These are phyloP conservation scores for Bipolaris oryzae DNA, from an alignment of 2,329 filamentous ascomycete species.

Conservation along the genomic window DNA sequence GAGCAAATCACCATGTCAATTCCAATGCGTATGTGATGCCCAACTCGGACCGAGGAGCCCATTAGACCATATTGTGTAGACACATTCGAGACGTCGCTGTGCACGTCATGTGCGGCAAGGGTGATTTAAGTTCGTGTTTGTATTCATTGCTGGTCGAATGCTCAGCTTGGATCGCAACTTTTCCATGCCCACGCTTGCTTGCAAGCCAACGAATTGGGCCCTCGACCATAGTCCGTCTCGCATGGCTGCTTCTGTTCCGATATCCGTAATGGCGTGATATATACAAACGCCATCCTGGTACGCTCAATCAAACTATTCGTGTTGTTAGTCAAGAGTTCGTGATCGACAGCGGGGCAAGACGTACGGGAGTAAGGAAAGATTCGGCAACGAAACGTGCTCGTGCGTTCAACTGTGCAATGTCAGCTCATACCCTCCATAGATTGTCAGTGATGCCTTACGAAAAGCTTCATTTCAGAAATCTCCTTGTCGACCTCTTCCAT, in stretches of 20 bases:
- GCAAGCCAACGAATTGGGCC: conserved; percentile 3
- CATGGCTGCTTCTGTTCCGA: conserved; percentile 9
- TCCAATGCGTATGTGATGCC: neutral
- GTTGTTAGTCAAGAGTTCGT: conserved; percentile 12
- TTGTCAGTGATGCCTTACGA: conserved; percentile 65
- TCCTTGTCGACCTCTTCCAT: conserved; percentile 99
- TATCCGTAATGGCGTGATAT: conserved; percentile 10
- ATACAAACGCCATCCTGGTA: conserved; percentile 16
- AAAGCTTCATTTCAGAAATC: conserved; percentile 99
- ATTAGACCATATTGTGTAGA: neutral
- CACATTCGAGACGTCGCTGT: conserved; percentile 1
- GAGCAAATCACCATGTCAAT: conserved; percentile 4
- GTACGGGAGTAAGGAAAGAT: conserved; percentile 93
- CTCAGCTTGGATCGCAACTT: conserved; percentile 16
- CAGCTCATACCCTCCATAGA: conserved; percentile 26
- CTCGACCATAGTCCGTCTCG: neutral
- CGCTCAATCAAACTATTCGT: conserved; percentile 32
- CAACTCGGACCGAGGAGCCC: neutral
- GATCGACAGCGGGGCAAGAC: conserved; percentile 27
- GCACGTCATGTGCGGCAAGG: neutral
- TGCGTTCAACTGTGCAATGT: conserved; percentile 77
- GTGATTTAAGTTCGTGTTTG: conserved; percentile 10
- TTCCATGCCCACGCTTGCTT: conserved; percentile 6
- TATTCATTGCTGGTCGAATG: conserved; percentile 21
- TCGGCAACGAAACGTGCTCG: conserved; percentile 97